Evolutionary conservation across 345 rosid species (phyloP).

Genomic region (Euclidium syriacum): DNA sequence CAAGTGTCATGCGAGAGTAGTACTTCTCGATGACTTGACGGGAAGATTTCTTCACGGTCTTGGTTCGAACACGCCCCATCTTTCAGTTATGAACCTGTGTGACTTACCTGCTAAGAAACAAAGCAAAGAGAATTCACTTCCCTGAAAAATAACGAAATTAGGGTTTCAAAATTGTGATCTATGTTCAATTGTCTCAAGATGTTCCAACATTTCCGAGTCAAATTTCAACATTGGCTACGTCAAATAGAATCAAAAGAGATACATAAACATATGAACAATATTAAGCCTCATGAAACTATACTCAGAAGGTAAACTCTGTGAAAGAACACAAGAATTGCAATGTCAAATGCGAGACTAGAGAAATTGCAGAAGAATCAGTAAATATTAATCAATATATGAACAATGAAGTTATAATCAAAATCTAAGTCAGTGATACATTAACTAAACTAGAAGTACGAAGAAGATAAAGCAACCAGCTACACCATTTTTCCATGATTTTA

Average conservation of each 20-base stretch:
- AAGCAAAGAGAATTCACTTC: neutral
- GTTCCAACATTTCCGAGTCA: neutral
- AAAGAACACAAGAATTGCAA: neutral
- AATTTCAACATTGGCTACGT: neutral
- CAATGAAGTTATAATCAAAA: neutral
- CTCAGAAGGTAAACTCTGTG: neutral
- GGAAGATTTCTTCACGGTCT: conserved; percentile 90
- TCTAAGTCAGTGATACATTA: neutral
- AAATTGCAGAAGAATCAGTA: neutral
- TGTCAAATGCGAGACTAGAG: neutral
- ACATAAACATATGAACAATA: neutral
- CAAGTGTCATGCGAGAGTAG: conserved; percentile 81
- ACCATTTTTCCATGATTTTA: neutral
- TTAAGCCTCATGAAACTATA: neutral
- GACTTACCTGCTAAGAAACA: conserved; percentile 13
- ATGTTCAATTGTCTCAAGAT: neutral
- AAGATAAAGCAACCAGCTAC: neutral
- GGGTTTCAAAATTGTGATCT: neutral
- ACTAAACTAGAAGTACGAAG: neutral
- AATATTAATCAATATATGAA: neutral
- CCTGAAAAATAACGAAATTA: neutral
- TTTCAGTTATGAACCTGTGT: neutral
- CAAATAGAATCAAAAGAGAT: neutral
- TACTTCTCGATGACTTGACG: conserved; percentile 85
- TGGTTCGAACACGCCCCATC: conserved; percentile 89